Evolutionary conservation across 1,284 basidiomycete species (phyloP).

Genomic region (Sanghuangporus baumii): DNA sequence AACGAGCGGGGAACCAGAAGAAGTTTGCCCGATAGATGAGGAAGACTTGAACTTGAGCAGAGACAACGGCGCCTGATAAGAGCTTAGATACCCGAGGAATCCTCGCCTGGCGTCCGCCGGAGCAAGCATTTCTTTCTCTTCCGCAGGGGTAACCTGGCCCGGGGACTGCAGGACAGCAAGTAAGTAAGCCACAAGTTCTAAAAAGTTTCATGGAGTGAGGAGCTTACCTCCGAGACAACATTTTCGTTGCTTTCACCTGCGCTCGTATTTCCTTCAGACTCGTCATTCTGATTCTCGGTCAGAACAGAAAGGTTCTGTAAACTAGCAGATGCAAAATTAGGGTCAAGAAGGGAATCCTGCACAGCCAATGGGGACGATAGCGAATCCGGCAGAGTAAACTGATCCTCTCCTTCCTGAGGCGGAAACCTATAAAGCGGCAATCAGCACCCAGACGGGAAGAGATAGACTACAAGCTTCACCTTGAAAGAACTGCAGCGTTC

Average conservation of each 20-base stretch:
- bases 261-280: background rate
- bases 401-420: constrained; percentile 35
- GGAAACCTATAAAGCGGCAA: constrained; percentile 7
- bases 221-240: background rate
- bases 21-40: background rate
- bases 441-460: background rate
- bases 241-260: background rate
- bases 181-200: background rate
- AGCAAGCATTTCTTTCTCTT: constrained; percentile 6
- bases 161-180: background rate
- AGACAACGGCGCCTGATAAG: constrained; percentile 38
- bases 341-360: constrained; percentile 51
- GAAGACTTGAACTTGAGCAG: constrained; percentile 1
- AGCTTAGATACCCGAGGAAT: constrained; percentile 39
- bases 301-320: background rate
- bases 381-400: constrained; percentile 53
- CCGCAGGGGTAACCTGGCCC: constrained; percentile 6
- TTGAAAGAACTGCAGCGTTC: constrained; percentile 42
- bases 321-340: background rate
- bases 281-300: background rate
- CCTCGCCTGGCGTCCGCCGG: constrained; percentile 20
- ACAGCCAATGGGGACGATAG: constrained; percentile 60
- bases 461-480: constrained; percentile 34
- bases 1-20: background rate
- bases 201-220: background rate